phyloP scores from a whole-genome alignment of 768 basidiomycete species.

The Calocybe gangraenosa region DNA sequence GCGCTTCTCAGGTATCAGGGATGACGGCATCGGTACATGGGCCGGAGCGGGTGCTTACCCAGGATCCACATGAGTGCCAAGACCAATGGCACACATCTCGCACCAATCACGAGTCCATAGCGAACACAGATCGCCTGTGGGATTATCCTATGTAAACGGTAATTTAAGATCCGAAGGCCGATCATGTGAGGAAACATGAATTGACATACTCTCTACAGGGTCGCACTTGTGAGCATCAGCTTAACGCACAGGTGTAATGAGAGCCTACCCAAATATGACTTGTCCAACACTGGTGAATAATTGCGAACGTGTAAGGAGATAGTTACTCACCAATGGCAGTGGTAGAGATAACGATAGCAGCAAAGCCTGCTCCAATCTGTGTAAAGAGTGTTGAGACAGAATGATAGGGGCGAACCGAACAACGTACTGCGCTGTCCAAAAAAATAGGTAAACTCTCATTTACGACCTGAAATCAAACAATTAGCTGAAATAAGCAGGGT shows the following conservation, averaged over 20 bases:
- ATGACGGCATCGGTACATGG: constrained; percentile 23
- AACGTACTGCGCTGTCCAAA: constrained; percentile 65
- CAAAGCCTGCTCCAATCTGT: constrained; percentile 59
- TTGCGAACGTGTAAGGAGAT: neutral
- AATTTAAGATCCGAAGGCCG: neutral
- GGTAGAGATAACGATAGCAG: constrained; percentile 77
- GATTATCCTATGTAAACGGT: constrained; percentile 38
- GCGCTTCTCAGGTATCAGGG: constrained; percentile 52
- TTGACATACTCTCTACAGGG: neutral
- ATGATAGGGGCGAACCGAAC: neutral
- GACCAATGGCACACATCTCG: constrained; percentile 73
- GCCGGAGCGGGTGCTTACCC: constrained; percentile 26
- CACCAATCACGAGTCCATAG: constrained; percentile 79
- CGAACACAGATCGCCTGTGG: constrained; percentile 75
- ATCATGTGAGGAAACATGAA: neutral
- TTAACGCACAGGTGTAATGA: neutral
- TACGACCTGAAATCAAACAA: constrained; percentile 48
- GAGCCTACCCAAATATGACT: constrained; percentile 79
- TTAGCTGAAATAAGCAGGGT: neutral
- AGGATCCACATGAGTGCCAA: constrained; percentile 66
- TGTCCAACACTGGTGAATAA: constrained; percentile 5
- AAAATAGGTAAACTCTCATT: constrained; percentile 86
- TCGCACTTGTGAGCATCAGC: constrained; percentile 17
- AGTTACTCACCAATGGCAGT: constrained; percentile 55
- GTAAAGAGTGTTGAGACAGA: neutral